Evolutionary conservation across 345 rosid species (phyloP), one percentile per base, ranked within the genome.

Genomic region (Melastoma malabathricum): DNA sequence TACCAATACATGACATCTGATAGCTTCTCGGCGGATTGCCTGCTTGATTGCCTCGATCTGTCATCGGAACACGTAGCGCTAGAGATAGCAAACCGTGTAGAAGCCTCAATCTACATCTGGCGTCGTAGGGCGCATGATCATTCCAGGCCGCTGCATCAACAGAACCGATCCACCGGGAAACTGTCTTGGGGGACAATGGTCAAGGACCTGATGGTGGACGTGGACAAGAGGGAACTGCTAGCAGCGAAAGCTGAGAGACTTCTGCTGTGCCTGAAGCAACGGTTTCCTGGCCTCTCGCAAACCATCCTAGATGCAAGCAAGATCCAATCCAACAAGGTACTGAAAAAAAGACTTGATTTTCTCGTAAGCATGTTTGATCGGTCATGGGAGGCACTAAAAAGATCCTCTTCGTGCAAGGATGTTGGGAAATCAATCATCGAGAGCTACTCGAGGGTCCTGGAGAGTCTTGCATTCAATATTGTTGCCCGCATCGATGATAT

Each of bases 371-470:
- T n/a, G n/a, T n/a, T n/a, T n/a, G n/a, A n/a, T n/a, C n/a, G n/a
- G n/a, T n/a, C n/a, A n/a, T n/a, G n/a, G n/a, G n/a, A n/a, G n/a
- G n/a, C n/a, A n/a, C n/a, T n/a, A n/a, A n/a, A n/a, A n/a, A n/a
- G n/a, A n/a, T n/a, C n/a, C n/a, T n/a, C n/a, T n/a, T n/a, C n/a
- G n/a, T n/a, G n/a, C n/a, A n/a, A n/a, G 98, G 98, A 92, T 64
- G 81, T 82, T 22, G 98, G 97, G 49, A 87, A 92, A 68, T 87
- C 98, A 43, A 82, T 92, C 56, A 59, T 92, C 8, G 98, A 92
- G 72, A 79, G 98, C 83, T 92, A 92, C 68, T 87, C 98, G 2
- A 82, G 98, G 54, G 90, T 86, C 15, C 43, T 92, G 39, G 98
- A 92, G 78, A 80, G 97, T 63, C 60, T 87, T 61, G 95, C 97